These are phyloP conservation scores for Trametes gibbosa DNA, from an alignment of 768 basidiomycete species.

Conservation along the genomic window DNA sequence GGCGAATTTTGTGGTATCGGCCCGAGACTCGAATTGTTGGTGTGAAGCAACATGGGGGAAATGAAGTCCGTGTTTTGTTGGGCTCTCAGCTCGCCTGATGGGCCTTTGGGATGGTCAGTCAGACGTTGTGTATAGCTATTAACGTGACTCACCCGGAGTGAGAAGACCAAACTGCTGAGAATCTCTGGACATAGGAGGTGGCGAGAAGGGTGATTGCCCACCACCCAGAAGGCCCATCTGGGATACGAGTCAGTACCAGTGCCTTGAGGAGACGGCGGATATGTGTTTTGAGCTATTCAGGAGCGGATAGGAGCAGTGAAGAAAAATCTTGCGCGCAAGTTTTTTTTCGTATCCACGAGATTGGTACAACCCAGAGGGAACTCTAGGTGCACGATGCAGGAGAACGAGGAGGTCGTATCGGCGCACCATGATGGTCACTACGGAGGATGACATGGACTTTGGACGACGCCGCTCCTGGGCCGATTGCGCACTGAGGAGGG, in stretches of 20 bases:
- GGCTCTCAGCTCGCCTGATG: conserved; percentile 66
- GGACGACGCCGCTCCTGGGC: too few species aligned
- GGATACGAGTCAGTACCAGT: neutral
- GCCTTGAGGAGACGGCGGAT: too few species aligned
- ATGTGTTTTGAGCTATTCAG: too few species aligned
- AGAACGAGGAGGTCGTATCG: too few species aligned
- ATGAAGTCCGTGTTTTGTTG: conserved; percentile 56
- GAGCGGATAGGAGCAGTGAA: too few species aligned
- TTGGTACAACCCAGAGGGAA: too few species aligned
- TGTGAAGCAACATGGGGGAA: conserved; percentile 59
- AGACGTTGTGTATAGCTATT: conserved; percentile 4
- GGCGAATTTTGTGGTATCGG: conserved; percentile 19
- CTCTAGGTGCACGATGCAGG: too few species aligned
- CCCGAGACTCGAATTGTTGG: conserved; percentile 25
- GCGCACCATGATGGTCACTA: too few species aligned
- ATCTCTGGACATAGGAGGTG: conserved; percentile 27
- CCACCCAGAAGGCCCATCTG: conserved; percentile 33
- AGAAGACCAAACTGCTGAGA: conserved; percentile 50
- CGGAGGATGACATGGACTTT: too few species aligned
- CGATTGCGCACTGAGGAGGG: too few species aligned
- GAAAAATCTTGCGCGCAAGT: too few species aligned
- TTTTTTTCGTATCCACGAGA: too few species aligned
- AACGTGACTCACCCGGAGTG: conserved; percentile 56
- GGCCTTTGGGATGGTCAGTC: conserved; percentile 37
- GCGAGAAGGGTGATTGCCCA: conserved; percentile 34